Conservation (phyloP, 2,329 filamentous ascomycete species). For the Aspergillus sp. region DNA sequence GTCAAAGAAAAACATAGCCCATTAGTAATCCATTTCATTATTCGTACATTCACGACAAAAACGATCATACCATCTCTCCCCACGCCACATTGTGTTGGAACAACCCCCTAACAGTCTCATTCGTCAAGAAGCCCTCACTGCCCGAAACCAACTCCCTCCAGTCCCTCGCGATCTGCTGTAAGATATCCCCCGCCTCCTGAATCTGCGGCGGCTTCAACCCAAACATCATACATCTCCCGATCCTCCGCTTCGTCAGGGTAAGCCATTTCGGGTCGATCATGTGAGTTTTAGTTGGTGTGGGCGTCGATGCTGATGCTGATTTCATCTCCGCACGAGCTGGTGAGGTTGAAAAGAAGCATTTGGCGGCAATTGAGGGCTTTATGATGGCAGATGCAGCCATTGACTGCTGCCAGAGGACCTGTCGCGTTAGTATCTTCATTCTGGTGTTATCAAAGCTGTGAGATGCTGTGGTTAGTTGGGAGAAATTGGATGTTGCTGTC, state of each 20-base stretch:
- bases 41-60: neutral
- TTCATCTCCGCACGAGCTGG: constrained; percentile 8
- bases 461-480: constrained; percentile 1
- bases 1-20: constrained; percentile 2
- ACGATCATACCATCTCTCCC: constrained; percentile 69
- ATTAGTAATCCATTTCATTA: constrained; percentile 14
- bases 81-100: constrained; percentile 64
- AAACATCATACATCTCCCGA: constrained; percentile 70
- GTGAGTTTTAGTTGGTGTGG: constrained; percentile 17
- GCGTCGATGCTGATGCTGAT: neutral
- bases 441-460: neutral
- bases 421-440: constrained; percentile 17
- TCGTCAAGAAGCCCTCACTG: constrained; percentile 67
- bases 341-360: constrained; percentile 17
- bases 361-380: constrained; percentile 2
- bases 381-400: constrained; percentile 10
- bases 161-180: constrained; percentile 54
- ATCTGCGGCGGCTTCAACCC: constrained; percentile 57
- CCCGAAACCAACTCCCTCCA: constrained; percentile 69
- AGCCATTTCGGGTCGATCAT: constrained; percentile 58
- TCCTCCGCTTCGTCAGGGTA: constrained; percentile 56
- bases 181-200: constrained; percentile 51
- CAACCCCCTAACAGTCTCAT: constrained; percentile 54
- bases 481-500: constrained; percentile 2
- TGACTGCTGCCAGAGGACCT: constrained; percentile 13